Base-by-base conservation (phyloP, 768 basidiomycete species). In the Phaffia tasmanica region DNA sequence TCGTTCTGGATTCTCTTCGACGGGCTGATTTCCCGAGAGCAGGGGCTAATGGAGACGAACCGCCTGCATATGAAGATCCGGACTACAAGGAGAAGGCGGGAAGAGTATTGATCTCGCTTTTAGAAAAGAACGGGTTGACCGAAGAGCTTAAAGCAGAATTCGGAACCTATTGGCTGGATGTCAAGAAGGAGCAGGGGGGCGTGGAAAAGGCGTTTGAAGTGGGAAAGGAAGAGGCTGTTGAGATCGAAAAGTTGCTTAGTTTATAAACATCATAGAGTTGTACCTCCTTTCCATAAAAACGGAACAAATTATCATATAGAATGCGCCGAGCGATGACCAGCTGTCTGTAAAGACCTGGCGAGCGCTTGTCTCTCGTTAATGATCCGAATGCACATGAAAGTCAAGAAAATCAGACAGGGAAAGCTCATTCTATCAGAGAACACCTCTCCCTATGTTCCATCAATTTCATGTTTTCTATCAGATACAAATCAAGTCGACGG, bases 1-100 rank as follows among this genome's bases (percentile, higher is more conserved):
- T 42, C 35, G 35, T 42, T 11, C 35, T 42, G 11, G 35, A 42
- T 42, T 42, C 35, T 11, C 35, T 42, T 42, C 35, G 35, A 42
- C 35, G 35, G 35, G 35, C 35, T 42, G 35, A 42, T 42, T 42
- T 42, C 35, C 35, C 35, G 35, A 42, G 35, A 42, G 61, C 66
- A 2, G 66, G 66, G 9, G 15, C 61, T 30, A 55, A 67, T 55
- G 47, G 57, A 8, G 67, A 69, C 51, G 67, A 69, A 30, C 56
- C 64, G 16, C 65, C 58, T 6, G 62, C 69, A 49, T 57, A 67
- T 35, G 68, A 61, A 19, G 72, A 72, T 59, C 58, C 65, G 60
- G 72, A 72, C 59, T 67, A 70, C 62, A 58, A 58, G 30, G 72
- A 72, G 51, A 72, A 72, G 55, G 69, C 66, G 4, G 57, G 66